Conservation (phyloP, 768 basidiomycete species). For the Amanita muscaria region DNA sequence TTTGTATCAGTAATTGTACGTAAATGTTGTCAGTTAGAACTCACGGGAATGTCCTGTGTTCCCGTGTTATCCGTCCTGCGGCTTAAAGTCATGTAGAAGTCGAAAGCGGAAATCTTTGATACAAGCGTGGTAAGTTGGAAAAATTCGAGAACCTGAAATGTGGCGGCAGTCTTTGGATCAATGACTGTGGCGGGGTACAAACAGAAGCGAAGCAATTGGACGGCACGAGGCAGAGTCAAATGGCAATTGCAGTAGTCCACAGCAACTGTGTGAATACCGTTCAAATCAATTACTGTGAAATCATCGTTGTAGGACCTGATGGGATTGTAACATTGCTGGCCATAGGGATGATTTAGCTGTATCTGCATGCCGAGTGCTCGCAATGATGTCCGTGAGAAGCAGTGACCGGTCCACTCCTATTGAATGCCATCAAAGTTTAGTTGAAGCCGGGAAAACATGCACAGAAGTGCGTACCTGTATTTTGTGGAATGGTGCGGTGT, state of each 20-base stretch:
- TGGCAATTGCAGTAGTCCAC: constrained; percentile 1
- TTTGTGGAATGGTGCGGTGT: constrained; percentile 11
- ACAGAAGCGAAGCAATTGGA: background rate
- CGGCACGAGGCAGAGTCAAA: background rate
- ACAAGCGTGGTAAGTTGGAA: background rate
- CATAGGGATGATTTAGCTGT: background rate
- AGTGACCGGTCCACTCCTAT: background rate
- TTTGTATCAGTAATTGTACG: background rate
- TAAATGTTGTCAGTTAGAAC: background rate
- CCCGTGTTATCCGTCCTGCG: background rate
- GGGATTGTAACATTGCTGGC: background rate
- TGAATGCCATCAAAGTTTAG: background rate
- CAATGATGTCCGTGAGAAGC: background rate
- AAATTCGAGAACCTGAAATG: background rate
- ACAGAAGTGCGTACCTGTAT: constrained; percentile 8
- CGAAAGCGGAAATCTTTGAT: background rate
- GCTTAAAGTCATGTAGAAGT: background rate
- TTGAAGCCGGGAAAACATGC: background rate
- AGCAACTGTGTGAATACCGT: background rate
- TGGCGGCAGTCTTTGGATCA: background rate
- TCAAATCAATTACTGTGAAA: background rate
- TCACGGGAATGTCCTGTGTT: background rate
- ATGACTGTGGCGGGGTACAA: background rate
- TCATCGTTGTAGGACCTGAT: background rate
- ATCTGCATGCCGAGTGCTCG: background rate